Conservation (phyloP, 176 grass and related monocot genomes). For the Triticum urartu region DNA sequence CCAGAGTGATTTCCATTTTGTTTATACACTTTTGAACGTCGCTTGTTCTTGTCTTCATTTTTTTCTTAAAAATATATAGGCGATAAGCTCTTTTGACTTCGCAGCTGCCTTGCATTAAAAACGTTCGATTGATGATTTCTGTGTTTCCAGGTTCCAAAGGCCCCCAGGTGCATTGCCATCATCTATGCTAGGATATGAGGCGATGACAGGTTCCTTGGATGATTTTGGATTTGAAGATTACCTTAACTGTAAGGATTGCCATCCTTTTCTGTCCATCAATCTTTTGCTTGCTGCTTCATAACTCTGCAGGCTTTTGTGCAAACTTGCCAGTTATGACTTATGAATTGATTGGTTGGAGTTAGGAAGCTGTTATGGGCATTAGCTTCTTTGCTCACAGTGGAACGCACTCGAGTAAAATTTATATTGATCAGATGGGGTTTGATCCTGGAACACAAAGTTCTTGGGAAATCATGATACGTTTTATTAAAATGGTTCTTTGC, state of each 20-base stretch:
- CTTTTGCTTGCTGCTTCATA: constrained; percentile 6
- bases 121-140: background rate
- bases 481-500: background rate
- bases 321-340: background rate
- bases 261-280: background rate
- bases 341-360: background rate
- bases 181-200: constrained; percentile 87
- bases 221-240: constrained; percentile 99
- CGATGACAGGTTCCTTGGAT: constrained; percentile 86
- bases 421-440: background rate
- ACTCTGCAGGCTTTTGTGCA: background rate
- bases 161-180: constrained; percentile 80
- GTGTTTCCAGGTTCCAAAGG: constrained; percentile 74
- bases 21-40: too few species aligned
- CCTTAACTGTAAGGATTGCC: constrained; percentile 63
- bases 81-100: background rate
- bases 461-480: background rate
- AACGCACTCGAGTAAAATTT: background rate
- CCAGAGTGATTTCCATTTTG: background rate
- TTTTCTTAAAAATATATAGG: background rate
- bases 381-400: background rate
- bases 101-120: background rate
- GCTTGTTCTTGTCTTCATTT: too few species aligned
- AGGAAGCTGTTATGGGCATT: background rate
- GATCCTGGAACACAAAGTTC: background rate